These are phyloP conservation scores for Claviceps quebecensis DNA, from an alignment of 2,329 filamentous ascomycete species.

Conservation along the genomic window DNA sequence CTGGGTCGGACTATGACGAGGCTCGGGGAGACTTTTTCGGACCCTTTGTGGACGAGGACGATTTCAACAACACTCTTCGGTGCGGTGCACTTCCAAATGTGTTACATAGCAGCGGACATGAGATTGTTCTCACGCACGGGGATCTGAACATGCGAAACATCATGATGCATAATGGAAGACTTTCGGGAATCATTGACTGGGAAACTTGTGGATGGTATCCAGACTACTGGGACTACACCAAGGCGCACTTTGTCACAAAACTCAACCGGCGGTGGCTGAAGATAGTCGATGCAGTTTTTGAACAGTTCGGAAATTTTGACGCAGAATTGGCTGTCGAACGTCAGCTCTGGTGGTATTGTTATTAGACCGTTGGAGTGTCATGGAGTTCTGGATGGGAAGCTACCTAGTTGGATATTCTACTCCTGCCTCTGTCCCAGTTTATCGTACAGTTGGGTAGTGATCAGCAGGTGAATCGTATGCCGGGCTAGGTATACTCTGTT, in stretches of 20 bases:
- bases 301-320: not conserved
- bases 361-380: too few relatives aligned
- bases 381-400: too few relatives aligned
- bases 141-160: constrained; percentile 18
- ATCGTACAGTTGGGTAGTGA: too few relatives aligned
- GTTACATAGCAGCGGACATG: constrained; percentile 2
- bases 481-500: too few relatives aligned
- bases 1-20: not conserved
- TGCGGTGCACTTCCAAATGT: not conserved
- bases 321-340: constrained; percentile 1
- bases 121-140: constrained; percentile 29
- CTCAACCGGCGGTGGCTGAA: constrained; percentile 7
- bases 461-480: too few relatives aligned
- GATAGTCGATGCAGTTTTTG: constrained; percentile 2
- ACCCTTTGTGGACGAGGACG: constrained; percentile 5
- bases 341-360: not conserved
- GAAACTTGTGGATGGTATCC: constrained; percentile 14
- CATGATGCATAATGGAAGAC: constrained; percentile 12
- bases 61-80: constrained; percentile 6
- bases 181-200: constrained; percentile 16
- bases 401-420: too few relatives aligned
- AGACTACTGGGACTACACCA: constrained; percentile 14
- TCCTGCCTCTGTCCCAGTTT: too few relatives aligned
- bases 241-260: constrained; percentile 6
- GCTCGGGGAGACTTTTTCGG: constrained; percentile 4